phyloP scores from a whole-genome alignment of 306 rosid genomes.

The Inga oerstediana region DNA sequence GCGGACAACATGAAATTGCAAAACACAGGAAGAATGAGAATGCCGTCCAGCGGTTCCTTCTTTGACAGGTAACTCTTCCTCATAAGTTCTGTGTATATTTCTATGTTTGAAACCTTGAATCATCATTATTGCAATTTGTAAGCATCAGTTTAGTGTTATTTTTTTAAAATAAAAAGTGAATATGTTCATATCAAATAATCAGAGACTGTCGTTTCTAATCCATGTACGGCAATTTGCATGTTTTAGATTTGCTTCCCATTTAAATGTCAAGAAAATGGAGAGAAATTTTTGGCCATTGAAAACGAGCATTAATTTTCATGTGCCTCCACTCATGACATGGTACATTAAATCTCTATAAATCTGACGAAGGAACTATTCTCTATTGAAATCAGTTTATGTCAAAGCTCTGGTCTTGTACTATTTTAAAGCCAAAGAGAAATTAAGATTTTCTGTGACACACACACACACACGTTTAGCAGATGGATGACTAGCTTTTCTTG shows the following conservation, averaged over 20 bases:
- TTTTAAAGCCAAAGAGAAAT: background rate
- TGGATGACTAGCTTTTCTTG: conserved; percentile 34
- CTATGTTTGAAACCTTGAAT: background rate
- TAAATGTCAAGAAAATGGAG: background rate
- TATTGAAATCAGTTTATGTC: conserved; percentile 1
- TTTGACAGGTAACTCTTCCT: conserved; percentile 72
- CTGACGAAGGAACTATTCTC: background rate
- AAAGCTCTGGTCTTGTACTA: conserved; percentile 1
- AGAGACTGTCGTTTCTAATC: conserved; percentile 14
- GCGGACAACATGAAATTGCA: conserved; percentile 35
- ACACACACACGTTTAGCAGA: background rate
- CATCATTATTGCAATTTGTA: background rate
- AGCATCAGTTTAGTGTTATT: conserved; percentile 1
- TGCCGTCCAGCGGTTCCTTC: conserved; percentile 54
- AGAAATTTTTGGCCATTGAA: conserved; percentile 7
- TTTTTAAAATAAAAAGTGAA: conserved; percentile 9
- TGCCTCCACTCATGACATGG: background rate
- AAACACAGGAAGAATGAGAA: conserved; percentile 49
- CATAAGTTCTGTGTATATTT: conserved; percentile 8
- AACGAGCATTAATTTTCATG: conserved; percentile 9
- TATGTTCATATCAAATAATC: background rate
- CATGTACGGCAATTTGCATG: conserved; percentile 5
- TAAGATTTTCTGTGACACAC: background rate
- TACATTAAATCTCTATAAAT: conserved; percentile 11
- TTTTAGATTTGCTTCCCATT: conserved; percentile 16